These are phyloP conservation scores for Saitozyma sp. DNA, from an alignment of 768 basidiomycete species.

Conservation along the genomic window DNA sequence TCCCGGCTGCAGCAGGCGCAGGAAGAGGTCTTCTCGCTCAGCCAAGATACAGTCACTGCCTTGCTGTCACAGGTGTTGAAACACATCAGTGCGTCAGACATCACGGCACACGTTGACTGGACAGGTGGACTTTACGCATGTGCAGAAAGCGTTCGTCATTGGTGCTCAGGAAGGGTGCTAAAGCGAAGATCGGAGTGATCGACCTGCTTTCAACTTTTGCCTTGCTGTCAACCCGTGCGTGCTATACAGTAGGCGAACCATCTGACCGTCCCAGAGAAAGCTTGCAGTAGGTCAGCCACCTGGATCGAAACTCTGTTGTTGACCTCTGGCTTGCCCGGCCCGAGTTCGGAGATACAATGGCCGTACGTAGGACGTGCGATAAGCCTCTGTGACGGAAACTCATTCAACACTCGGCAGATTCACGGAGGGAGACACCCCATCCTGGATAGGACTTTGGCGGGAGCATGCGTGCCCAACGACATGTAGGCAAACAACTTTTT, in stretches of 20 bases:
- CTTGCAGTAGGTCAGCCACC: neutral
- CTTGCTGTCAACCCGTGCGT: constrained; percentile 73
- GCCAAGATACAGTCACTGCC: constrained; percentile 78
- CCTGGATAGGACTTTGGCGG: constrained; percentile 69
- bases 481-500: constrained; percentile 58
- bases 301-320: too few relatives aligned
- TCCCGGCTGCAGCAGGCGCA: constrained; percentile 78
- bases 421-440: constrained; percentile 87
- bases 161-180: constrained; percentile 21
- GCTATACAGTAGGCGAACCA: too few relatives aligned
- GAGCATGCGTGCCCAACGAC: constrained; percentile 81
- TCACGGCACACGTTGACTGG: too few relatives aligned
- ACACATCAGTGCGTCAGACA: constrained; percentile 62
- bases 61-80: constrained; percentile 69
- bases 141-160: too few relatives aligned
- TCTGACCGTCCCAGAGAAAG: constrained; percentile 9
- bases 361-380: constrained; percentile 23
- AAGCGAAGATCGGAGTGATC: constrained; percentile 70
- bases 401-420: constrained; percentile 54
- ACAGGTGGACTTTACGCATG: too few relatives aligned
- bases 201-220: constrained; percentile 92
- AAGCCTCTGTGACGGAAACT: neutral
- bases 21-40: constrained; percentile 83
- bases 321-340: constrained; percentile 61
- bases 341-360: constrained; percentile 55